These are phyloP conservation scores for Seminavis robusta DNA, from an alignment of 108 stramenopile species.

Conservation along the genomic window DNA sequence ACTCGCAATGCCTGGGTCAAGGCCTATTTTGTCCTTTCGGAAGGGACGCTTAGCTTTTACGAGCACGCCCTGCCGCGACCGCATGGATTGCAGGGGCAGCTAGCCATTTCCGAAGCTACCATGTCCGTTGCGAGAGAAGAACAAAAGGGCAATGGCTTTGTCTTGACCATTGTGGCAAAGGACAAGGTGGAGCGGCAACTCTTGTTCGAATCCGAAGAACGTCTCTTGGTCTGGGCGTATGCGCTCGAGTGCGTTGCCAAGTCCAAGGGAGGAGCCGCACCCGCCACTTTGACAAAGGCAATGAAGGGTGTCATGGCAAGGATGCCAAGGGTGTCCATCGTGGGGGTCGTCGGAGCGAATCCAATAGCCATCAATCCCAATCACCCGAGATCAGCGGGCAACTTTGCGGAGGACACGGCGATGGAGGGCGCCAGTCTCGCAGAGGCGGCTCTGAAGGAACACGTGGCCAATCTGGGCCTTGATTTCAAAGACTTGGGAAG, in stretches of 20 bases:
- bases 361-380: no score
- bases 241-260: conserved; percentile 42
- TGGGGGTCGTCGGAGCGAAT: neutral
- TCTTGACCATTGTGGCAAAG: conserved; percentile 43
- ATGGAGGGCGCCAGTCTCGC: conserved; percentile 1
- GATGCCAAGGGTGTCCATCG: neutral
- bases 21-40: conserved; percentile 60
- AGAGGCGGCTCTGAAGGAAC: conserved; percentile 30
- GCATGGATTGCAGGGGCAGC: conserved; percentile 52
- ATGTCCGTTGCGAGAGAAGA: conserved; percentile 33
- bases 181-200: conserved; percentile 53
- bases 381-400: neutral
- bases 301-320: neutral
- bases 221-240: conserved; percentile 48
- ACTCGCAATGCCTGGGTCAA: conserved; percentile 53
- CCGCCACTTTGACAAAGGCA: neutral
- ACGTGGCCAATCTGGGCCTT: conserved; percentile 25
- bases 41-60: conserved; percentile 61
- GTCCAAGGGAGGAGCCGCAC: conserved; percentile 4
- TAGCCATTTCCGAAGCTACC: conserved; percentile 43
- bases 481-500: conserved; percentile 18
- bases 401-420: neutral
- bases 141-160: conserved; percentile 28
- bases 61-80: conserved; percentile 52
- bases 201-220: conserved; percentile 51